phyloP scores from a whole-genome alignment of 1,139 yeast genomes.

The Hyphopichia pseudoburtonii region DNA sequence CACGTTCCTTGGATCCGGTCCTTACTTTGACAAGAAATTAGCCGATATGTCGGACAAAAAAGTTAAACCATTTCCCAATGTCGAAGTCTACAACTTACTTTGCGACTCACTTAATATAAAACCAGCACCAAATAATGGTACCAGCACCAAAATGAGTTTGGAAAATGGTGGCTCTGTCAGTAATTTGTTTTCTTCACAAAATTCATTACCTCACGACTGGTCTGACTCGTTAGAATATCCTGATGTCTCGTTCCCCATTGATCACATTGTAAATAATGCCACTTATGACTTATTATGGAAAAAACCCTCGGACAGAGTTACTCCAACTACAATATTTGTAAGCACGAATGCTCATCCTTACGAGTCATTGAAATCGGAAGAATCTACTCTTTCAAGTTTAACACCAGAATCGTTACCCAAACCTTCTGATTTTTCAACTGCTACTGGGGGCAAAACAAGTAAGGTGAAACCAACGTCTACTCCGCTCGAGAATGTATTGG shows the following conservation, averaged over 20 bases:
- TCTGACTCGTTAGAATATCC: conserved; percentile 57
- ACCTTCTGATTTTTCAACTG: conserved; percentile 29
- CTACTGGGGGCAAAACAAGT: conserved; percentile 2
- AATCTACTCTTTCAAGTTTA: conserved; percentile 19
- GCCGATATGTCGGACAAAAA: conserved; percentile 20
- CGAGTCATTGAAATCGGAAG: conserved; percentile 28
- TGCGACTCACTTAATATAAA: conserved; percentile 63
- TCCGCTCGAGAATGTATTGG: conserved; percentile 16
- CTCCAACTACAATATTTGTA: conserved; percentile 15
- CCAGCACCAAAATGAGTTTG: conserved; percentile 16
- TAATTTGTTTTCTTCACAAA: conserved; percentile 14
- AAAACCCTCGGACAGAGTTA: conserved; percentile 13
- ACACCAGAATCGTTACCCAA: conserved; percentile 30
- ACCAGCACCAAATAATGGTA: conserved; percentile 66
- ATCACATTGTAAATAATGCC: conserved; percentile 46
- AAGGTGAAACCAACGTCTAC: neutral
- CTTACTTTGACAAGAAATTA: conserved; percentile 53
- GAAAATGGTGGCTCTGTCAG: conserved; percentile 15
- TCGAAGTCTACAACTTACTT: conserved; percentile 70
- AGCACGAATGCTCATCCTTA: conserved; percentile 24
- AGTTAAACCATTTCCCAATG: conserved; percentile 67
- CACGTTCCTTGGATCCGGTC: conserved; percentile 76
- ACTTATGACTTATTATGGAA: conserved; percentile 55
- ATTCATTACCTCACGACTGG: conserved; percentile 53
- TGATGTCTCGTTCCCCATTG: conserved; percentile 50